Percentiles rank a stretch among this genome's conserved stretches.
Conservation (phyloP, 192 early-diverging fungal species). For the Coemansia sp. region DNA sequence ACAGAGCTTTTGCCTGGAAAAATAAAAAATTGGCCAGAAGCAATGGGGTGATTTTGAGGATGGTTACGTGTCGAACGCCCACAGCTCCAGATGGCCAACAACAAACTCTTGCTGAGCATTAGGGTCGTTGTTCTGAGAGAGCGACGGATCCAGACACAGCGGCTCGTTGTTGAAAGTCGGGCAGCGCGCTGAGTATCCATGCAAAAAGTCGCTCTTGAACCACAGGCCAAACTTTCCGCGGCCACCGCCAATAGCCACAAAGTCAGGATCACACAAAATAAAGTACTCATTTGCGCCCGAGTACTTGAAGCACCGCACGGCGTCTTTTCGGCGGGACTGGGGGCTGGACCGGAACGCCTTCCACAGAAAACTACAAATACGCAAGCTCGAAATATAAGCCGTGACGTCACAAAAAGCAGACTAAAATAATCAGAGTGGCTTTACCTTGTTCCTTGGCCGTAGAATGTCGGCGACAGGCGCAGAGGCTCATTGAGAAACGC, state of each 20-base stretch:
- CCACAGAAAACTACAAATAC: slow-evolving; percentile 65
- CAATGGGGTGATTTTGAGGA: too few relatives aligned
- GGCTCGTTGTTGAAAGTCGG: slow-evolving; percentile 77
- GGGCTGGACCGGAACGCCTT: slow-evolving; percentile 53
- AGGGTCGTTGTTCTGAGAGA: slow-evolving; percentile 24
- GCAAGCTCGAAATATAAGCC: neutral
- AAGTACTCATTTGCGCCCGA: slow-evolving; percentile 80
- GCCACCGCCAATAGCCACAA: slow-evolving; percentile 77
- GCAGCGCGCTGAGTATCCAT: slow-evolving; percentile 66
- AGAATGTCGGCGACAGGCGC: slow-evolving; percentile 63
- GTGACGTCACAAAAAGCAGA: neutral
- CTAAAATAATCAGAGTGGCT: neutral
- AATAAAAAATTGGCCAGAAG: neutral
- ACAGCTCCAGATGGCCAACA: slow-evolving; percentile 47
- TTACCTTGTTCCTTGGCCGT: slow-evolving; percentile 83
- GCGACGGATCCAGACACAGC: slow-evolving; percentile 48
- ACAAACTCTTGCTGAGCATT: slow-evolving; percentile 53
- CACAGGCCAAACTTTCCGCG: slow-evolving; percentile 76
- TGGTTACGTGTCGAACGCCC: slow-evolving; percentile 41
- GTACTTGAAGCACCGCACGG: slow-evolving; percentile 65
- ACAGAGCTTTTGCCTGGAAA: slow-evolving; percentile 5
- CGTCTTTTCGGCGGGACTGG: slow-evolving; percentile 47
- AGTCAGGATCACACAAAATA: slow-evolving; percentile 69
- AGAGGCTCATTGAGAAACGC: slow-evolving; percentile 72
- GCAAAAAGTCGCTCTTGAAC: slow-evolving; percentile 68